Percentiles rank a stretch among this genome's conserved stretches.
phyloP scores from a whole-genome alignment of 163 green algal species.

The Chlamydomonas reinhardtii region DNA sequence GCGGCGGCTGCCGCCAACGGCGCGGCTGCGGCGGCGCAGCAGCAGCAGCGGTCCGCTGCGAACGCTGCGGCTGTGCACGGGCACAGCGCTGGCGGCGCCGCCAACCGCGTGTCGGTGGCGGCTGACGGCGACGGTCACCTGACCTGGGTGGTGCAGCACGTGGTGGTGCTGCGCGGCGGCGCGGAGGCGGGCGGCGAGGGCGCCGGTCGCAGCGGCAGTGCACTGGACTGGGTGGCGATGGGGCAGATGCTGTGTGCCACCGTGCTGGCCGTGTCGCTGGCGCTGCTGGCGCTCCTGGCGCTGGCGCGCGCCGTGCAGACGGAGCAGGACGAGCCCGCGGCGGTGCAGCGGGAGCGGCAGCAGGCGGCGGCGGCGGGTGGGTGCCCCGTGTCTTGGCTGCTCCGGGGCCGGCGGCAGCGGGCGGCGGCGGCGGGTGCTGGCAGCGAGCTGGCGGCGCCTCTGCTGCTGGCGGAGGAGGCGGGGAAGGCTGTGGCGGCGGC shows the following conservation, averaged over 20 bases:
- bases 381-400: neutral
- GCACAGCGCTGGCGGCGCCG: no score
- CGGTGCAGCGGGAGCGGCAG: neutral
- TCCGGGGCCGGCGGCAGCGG: no score
- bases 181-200: neutral
- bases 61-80: no score
- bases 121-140: no score
- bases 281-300: neutral
- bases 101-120: no score
- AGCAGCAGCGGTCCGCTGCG: neutral
- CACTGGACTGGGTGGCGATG: neutral
- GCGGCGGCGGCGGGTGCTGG: neutral
- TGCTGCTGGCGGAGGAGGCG: neutral
- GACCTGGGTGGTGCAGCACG: no score
- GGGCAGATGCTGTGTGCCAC: neutral
- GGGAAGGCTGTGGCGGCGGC: neutral
- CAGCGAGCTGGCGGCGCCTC: neutral
- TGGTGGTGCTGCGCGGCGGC: no score
- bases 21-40: no score
- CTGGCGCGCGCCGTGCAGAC: neutral
- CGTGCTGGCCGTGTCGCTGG: conserved; percentile 3
- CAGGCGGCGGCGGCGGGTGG: no score
- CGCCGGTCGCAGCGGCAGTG: neutral
- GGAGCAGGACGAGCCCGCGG: no score
- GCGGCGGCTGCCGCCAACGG: no score